These are phyloP conservation scores for Dothistroma septosporum DNA, from an alignment of 2,329 filamentous ascomycete genomes.

Conservation along the genomic window DNA sequence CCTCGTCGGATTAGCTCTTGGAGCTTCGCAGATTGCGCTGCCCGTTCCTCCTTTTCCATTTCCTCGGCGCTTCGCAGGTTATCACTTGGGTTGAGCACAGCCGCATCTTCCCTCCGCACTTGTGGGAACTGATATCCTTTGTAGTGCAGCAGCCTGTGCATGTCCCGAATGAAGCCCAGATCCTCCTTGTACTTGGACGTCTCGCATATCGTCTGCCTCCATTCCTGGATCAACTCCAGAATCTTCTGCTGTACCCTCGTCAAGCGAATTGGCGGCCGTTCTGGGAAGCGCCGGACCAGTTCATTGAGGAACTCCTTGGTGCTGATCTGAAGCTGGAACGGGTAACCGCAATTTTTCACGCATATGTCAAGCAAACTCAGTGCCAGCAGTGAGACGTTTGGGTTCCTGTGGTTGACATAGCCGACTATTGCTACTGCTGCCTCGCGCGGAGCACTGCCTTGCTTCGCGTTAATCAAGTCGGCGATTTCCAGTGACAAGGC, in stretches of 20 bases:
- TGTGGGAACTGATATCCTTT: slow-evolving; percentile 97
- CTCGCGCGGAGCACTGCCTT: slow-evolving; percentile 91
- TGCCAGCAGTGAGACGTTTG: slow-evolving; percentile 87
- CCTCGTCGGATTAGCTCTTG: slow-evolving; percentile 93
- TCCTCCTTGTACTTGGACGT: slow-evolving; percentile 98
- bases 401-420: slow-evolving; percentile 94
- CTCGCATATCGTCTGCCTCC: slow-evolving; percentile 96
- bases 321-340: slow-evolving; percentile 96
- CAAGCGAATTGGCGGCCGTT: slow-evolving; percentile 80
- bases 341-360: slow-evolving; percentile 99
- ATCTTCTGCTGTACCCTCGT: slow-evolving; percentile 88
- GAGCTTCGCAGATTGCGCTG: slow-evolving; percentile 94
- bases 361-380: slow-evolving; percentile 92
- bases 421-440: slow-evolving; percentile 88
- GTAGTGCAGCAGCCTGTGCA: slow-evolving; percentile 92
- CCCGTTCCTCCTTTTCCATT: slow-evolving; percentile 95
- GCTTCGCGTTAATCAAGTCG: slow-evolving; percentile 95
- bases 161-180: slow-evolving; percentile 90
- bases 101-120: slow-evolving; percentile 86
- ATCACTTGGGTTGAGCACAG: slow-evolving; percentile 93
- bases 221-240: slow-evolving; percentile 95
- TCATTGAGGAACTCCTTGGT: slow-evolving; percentile 99
- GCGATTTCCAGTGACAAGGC: slow-evolving; percentile 94
- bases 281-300: slow-evolving; percentile 90
- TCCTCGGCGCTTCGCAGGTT: slow-evolving; percentile 95